A percentile compares a stretch with the other conserved stretches of the same genome.
These are phyloP conservation scores for Biscogniauxia mediterranea DNA, from an alignment of 2,329 filamentous ascomycete species.

Conservation along the genomic window DNA sequence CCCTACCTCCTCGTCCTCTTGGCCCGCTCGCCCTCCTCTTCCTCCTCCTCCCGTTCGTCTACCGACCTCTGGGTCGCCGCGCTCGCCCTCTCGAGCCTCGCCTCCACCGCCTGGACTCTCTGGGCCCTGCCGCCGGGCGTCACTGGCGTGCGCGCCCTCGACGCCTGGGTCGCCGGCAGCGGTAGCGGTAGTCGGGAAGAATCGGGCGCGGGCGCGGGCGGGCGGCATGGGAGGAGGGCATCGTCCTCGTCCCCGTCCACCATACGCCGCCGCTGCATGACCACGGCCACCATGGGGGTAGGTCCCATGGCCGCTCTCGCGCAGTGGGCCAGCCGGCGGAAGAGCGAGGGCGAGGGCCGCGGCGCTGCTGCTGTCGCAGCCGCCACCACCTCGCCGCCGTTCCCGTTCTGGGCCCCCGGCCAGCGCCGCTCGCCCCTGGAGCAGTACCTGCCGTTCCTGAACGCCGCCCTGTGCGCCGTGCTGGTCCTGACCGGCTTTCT, in stretches of 20 bases:
- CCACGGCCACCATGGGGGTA: neutral
- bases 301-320: neutral
- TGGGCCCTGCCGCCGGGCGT: conserved; percentile 51
- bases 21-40: conserved; percentile 5
- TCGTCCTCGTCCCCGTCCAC: neutral
- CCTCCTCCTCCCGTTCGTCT: conserved; percentile 28
- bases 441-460: conserved; percentile 58
- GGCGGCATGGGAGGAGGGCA: neutral
- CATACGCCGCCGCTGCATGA: too few species aligned
- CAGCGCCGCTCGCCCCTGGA: conserved; percentile 47
- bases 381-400: neutral
- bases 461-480: conserved; percentile 54
- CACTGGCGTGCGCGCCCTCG: conserved; percentile 53
- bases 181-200: too few species aligned
- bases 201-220: neutral
- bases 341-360: conserved; percentile 21
- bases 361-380: conserved; percentile 10
- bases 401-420: conserved; percentile 14
- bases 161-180: conserved; percentile 39
- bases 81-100: conserved; percentile 61
- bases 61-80: conserved; percentile 48
- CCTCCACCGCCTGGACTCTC: conserved; percentile 61
- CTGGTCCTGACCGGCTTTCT: conserved; percentile 48
- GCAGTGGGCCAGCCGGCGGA: conserved; percentile 9
- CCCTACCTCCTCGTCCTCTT: conserved; percentile 47